Percentiles rank a stretch among this genome's conserved stretches.
These are phyloP conservation scores for Hypericum perforatum DNA, from an alignment of 345 rosid species.

Conservation along the genomic window DNA sequence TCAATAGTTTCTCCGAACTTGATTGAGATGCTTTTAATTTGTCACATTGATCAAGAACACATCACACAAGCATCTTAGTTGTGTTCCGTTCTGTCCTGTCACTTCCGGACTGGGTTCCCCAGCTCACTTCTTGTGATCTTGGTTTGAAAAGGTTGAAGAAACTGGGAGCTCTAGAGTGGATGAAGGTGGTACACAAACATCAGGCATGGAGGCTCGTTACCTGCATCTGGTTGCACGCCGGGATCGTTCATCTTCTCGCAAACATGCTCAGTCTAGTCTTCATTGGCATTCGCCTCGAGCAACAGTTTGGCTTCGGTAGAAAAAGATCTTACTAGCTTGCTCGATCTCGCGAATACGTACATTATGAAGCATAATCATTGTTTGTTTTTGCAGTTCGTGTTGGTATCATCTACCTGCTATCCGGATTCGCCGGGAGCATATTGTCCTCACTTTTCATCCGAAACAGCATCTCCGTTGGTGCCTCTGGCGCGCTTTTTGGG, in stretches of 20 bases:
- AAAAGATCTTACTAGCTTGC: neutral
- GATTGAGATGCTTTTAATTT: no score
- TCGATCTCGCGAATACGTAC: neutral
- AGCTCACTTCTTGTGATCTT: no score
- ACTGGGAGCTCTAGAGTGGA: constrained; percentile 18
- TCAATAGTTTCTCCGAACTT: no score
- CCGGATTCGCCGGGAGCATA: constrained; percentile 20
- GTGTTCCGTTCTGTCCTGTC: no score
- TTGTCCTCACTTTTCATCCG: constrained; percentile 16
- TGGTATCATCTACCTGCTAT: constrained; percentile 15
- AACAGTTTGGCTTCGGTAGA: constrained; percentile 23
- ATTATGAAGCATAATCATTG: neutral
- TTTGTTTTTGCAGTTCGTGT: constrained; percentile 15
- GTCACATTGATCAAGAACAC: no score
- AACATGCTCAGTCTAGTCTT: constrained; percentile 22
- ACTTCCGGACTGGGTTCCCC: no score
- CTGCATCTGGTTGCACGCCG: constrained; percentile 25
- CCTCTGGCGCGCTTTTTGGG: constrained; percentile 24
- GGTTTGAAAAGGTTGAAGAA: constrained; percentile 12
- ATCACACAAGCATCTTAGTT: no score
- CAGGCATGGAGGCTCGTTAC: constrained; percentile 25
- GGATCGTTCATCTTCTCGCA: constrained; percentile 20
- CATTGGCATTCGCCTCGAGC: constrained; percentile 23
- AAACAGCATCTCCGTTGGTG: constrained; percentile 20
- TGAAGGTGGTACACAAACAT: constrained; percentile 9